These are phyloP conservation scores for Arthrobotrys entomopaga DNA, from an alignment of 2,329 filamentous ascomycete genomes.

Conservation along the genomic window DNA sequence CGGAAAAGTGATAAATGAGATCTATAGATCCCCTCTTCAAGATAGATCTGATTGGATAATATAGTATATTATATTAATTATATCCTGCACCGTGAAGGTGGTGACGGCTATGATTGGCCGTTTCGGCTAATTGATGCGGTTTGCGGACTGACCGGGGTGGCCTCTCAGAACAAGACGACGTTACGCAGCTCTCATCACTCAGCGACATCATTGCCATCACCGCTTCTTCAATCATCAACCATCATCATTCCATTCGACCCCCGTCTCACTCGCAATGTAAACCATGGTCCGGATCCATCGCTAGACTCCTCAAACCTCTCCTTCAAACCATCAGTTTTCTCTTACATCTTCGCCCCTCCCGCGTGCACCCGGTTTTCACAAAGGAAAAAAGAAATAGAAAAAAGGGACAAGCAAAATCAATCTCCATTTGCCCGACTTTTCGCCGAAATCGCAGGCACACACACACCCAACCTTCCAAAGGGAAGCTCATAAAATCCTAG, in stretches of 20 bases:
- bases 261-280: constrained; percentile 12
- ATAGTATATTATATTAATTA: too few relatives aligned
- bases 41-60: background rate
- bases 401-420: background rate
- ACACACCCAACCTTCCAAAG: background rate
- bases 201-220: constrained; percentile 10
- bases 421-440: background rate
- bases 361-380: constrained; percentile 1
- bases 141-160: background rate
- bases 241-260: background rate
- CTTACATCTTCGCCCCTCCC: background rate
- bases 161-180: too few relatives aligned
- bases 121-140: constrained; percentile 15
- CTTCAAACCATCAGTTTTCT: background rate
- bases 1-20: too few relatives aligned
- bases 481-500: background rate
- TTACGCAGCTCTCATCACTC: too few relatives aligned
- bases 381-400: background rate
- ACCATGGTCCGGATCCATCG: background rate
- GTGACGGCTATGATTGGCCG: constrained; percentile 14
- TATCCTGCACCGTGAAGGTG: background rate
- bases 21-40: too few relatives aligned
- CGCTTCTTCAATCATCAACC: background rate
- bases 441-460: background rate
- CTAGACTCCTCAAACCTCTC: background rate